Percentiles rank a stretch among this genome's conserved stretches.
Conservation (phyloP, 495 filamentous ascomycete genomes). For the Penicillium pulvis region DNA sequence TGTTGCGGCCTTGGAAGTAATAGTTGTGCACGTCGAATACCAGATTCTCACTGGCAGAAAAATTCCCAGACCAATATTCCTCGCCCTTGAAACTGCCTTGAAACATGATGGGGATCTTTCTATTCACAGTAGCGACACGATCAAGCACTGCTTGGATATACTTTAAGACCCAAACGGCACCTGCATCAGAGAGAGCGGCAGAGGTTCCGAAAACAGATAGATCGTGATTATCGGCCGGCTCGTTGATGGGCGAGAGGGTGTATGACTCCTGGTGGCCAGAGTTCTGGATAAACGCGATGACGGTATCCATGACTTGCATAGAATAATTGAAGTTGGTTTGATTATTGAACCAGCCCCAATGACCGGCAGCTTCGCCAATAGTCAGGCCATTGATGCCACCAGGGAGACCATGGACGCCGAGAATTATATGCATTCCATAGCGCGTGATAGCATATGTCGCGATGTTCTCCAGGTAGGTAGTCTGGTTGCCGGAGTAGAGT, state of each 20-base stretch:
- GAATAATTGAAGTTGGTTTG: slow-evolving; percentile 29
- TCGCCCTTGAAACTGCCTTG: slow-evolving; percentile 33
- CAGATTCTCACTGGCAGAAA: slow-evolving; percentile 22
- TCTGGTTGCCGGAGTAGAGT: slow-evolving; percentile 33
- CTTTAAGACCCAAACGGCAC: slow-evolving; percentile 29
- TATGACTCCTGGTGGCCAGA: slow-evolving; percentile 28
- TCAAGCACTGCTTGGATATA: slow-evolving; percentile 28
- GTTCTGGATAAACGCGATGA: slow-evolving; percentile 27
- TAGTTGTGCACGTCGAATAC: slow-evolving; percentile 38
- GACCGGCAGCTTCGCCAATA: slow-evolving; percentile 32
- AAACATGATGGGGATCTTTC: slow-evolving; percentile 31
- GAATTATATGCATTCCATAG: slow-evolving; percentile 35
- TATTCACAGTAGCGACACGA: slow-evolving; percentile 19
- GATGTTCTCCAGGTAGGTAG: slow-evolving; percentile 26
- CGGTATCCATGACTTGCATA: slow-evolving; percentile 28
- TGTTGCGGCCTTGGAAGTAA: slow-evolving; percentile 26
- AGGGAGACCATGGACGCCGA: slow-evolving; percentile 36
- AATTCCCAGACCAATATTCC: slow-evolving; percentile 28
- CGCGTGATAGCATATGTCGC: slow-evolving; percentile 30
- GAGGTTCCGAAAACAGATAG: slow-evolving; percentile 32
- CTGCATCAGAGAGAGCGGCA: slow-evolving; percentile 27
- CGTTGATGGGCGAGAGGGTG: slow-evolving; percentile 33
- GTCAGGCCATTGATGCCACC: slow-evolving; percentile 32
- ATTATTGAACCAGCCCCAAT: slow-evolving; percentile 35
- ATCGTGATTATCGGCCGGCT: slow-evolving; percentile 30